Evolutionary conservation across 345 rosid genomes (phyloP), one percentile per base, ranked within the genome.

Genomic region (Aethionema arabicum): DNA sequence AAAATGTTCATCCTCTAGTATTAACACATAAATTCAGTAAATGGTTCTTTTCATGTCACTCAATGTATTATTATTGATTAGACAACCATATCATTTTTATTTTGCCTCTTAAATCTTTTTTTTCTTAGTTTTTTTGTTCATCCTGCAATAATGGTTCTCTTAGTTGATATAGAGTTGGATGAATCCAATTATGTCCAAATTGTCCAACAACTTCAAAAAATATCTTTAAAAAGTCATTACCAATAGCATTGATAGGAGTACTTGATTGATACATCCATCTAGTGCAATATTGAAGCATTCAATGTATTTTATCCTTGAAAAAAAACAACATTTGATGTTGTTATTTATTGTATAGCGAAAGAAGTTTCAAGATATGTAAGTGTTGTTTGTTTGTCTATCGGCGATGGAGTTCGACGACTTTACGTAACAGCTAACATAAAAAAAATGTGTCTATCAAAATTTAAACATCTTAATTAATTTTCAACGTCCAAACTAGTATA

Each of bases 181-280:
- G 45, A 15, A 54, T 10, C 53, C 52, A 52, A 2, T 14, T 60
- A 16, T 30, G 52, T 11, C 45, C 53, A 65, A 65, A 65, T 3
- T 32, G 30, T n/a, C 61, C 45, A 7, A 65, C 8, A 16, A 36
- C 31, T 7, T 65, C 12, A 29, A 29, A 53, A 53, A 54, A 65
- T 5, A 54, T 7, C 3, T 0, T 65, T 0, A 54, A 65, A 35
- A 11, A 10, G 0, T 65, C 61, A 54, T 54, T 65, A 21, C 54
- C 54, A 53, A 54, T 54, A 4, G 5, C 45, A 44, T 44, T 65
- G 5, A 65, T 43, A 53, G 52, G 35, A 54, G 27, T 54, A 54
- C 44, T 0, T 41, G 50, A 15, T 7, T 42, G 43, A 33, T 52
- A 63, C 3, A 52, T 41, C 50, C 59, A 63, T 16, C 59, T 63